Percentiles rank a stretch among this genome's conserved stretches.
These are phyloP conservation scores for Diaporthe australafricana DNA, from an alignment of 2,329 filamentous ascomycete genomes.

Conservation along the genomic window DNA sequence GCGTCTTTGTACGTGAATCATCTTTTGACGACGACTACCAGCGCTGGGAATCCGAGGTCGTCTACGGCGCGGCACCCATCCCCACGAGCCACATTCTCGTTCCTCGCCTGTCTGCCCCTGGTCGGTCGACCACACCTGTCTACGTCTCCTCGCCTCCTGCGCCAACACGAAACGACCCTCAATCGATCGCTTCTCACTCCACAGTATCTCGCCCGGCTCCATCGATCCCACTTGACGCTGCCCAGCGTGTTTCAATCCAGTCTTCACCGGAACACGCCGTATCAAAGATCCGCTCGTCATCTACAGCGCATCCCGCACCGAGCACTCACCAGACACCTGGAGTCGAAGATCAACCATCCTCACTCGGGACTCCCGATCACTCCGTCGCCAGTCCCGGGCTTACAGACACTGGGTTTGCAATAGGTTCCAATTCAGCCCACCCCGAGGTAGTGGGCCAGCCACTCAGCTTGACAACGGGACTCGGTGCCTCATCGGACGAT, in stretches of 20 bases:
- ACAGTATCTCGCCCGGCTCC: neutral
- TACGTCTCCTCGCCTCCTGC: conserved; percentile 14
- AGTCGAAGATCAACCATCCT: neutral
- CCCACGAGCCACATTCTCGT: conserved; percentile 17
- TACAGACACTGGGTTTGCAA: conserved; percentile 10
- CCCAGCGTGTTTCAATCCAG: neutral
- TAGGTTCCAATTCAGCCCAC: conserved; percentile 17
- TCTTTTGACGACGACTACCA: conserved; percentile 16
- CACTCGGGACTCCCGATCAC: neutral
- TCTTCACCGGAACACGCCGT: neutral
- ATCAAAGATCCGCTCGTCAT: neutral
- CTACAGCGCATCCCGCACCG: neutral
- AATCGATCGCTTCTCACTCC: neutral
- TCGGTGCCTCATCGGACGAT: neutral
- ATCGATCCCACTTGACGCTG: neutral
- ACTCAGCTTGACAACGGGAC: neutral
- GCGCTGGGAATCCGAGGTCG: conserved; percentile 17
- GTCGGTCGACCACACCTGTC: conserved; percentile 1
- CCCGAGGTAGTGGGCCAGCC: neutral
- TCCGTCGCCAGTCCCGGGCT: neutral
- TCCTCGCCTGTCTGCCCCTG: conserved; percentile 13
- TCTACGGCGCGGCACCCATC: neutral
- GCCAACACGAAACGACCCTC: neutral
- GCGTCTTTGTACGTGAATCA: conserved; percentile 1
- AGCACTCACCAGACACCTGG: neutral